Percentiles rank a stretch among this genome's conserved stretches.
These are phyloP conservation scores for Saccharum spontaneum DNA, from an alignment of 176 grass and related monocot genomes.

Conservation along the genomic window DNA sequence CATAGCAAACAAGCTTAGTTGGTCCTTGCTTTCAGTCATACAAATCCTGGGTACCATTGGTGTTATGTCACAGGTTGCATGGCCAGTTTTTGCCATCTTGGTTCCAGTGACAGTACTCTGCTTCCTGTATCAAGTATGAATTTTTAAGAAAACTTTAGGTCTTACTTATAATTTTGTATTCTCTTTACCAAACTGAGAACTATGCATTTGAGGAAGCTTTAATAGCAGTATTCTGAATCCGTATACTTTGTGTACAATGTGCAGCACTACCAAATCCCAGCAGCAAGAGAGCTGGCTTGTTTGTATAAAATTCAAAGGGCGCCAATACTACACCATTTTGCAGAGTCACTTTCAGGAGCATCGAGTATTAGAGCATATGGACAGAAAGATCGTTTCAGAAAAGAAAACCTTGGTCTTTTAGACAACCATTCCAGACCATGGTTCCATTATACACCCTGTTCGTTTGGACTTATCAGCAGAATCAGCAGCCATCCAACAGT, in stretches of 20 bases:
- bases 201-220: neutral
- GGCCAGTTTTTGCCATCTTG: conserved; percentile 73
- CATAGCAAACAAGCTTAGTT: conserved; percentile 59
- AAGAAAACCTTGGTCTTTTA: conserved; percentile 55
- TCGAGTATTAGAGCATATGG: conserved; percentile 78
- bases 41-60: conserved; percentile 72
- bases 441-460: too few relatives aligned
- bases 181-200: neutral
- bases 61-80: conserved; percentile 31
- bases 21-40: conserved; percentile 56
- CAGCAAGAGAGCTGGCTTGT: conserved; percentile 72
- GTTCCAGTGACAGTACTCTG: conserved; percentile 73
- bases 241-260: conserved; percentile 24
- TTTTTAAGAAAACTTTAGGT: neutral
- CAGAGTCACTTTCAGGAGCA: conserved; percentile 79
- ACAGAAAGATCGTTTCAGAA: conserved; percentile 68
- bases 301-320: conserved; percentile 70
- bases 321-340: conserved; percentile 36
- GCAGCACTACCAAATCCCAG: conserved; percentile 81
- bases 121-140: conserved; percentile 65
- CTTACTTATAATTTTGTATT: conserved; percentile 13
- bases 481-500: too few relatives aligned
- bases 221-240: conserved; percentile 4
- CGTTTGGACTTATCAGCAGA: too few relatives aligned
- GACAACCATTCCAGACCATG: conserved; percentile 69